Conservation (phyloP, 2,329 filamentous ascomycete species). For the Colletotrichum sojae region DNA sequence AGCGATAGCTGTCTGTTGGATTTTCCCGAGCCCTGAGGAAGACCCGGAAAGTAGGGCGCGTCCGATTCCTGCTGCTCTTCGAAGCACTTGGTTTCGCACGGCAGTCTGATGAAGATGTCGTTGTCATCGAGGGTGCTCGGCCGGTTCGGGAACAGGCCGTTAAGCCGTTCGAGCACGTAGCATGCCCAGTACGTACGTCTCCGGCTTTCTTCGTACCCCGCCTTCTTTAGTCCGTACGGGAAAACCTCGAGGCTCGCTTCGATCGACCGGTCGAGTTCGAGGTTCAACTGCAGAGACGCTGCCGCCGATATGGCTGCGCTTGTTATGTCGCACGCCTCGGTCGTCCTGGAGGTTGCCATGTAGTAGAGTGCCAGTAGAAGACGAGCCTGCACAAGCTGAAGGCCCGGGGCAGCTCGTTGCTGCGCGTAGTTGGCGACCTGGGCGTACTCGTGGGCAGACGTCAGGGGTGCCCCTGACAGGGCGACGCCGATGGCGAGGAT, state of each 20-base stretch:
- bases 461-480: constrained; percentile 54
- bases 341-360: constrained; percentile 71
- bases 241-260: constrained; percentile 57
- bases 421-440: constrained; percentile 71
- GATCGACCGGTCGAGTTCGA: constrained; percentile 67
- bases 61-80: constrained; percentile 71
- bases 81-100: constrained; percentile 72
- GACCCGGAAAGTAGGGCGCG: constrained; percentile 73
- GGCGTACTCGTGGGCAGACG: constrained; percentile 57
- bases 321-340: constrained; percentile 74
- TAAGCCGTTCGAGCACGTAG: constrained; percentile 78
- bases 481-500: constrained; percentile 56
- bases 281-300: constrained; percentile 72
- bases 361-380: constrained; percentile 78
- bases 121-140: constrained; percentile 72
- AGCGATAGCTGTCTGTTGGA: constrained; percentile 57
- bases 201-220: constrained; percentile 75
- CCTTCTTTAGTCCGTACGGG: constrained; percentile 70
- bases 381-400: constrained; percentile 77
- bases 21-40: constrained; percentile 45
- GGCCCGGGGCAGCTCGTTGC: constrained; percentile 48
- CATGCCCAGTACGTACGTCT: constrained; percentile 81
- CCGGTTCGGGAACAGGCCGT: constrained; percentile 68
- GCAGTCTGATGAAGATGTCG: constrained; percentile 77
- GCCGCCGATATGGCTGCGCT: constrained; percentile 74